phyloP scores from a whole-genome alignment of 169 alveolate genomes.

The Plasmodium gonderi region DNA sequence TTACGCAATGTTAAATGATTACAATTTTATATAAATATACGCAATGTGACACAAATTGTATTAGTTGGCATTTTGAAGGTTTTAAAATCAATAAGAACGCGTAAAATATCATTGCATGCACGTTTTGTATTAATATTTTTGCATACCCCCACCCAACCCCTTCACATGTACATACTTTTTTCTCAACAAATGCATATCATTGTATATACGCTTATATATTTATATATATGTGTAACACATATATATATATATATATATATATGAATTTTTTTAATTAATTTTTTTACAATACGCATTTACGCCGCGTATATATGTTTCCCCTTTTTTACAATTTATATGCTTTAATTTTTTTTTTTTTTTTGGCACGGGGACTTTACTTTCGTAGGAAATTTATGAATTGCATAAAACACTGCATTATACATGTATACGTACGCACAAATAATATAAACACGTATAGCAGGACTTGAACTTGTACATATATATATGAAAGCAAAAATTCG shows the following conservation, averaged over 20 bases:
- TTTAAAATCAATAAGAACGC: neutral
- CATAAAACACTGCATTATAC: neutral
- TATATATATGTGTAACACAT: neutral
- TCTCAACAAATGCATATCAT: neutral
- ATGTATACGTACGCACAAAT: neutral
- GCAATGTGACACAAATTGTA: conserved; percentile 16
- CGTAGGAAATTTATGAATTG: neutral
- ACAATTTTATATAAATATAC: neutral
- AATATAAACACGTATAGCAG: neutral
- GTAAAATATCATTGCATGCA: neutral
- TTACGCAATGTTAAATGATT: conserved; percentile 21
- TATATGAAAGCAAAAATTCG: neutral
- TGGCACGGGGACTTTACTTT: neutral
- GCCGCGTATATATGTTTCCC: neutral
- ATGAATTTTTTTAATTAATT: neutral
- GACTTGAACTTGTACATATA: no score
- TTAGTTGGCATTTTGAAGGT: neutral
- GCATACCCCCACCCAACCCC: neutral
- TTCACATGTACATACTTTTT: neutral
- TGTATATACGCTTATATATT: neutral
- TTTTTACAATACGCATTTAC: neutral
- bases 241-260: neutral
- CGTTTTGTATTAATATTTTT: neutral
- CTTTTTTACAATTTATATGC: conserved; percentile 5
- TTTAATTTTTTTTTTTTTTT: conserved; percentile 8